Conservation (phyloP, 306 rosid species). For the Corylus americana region DNA sequence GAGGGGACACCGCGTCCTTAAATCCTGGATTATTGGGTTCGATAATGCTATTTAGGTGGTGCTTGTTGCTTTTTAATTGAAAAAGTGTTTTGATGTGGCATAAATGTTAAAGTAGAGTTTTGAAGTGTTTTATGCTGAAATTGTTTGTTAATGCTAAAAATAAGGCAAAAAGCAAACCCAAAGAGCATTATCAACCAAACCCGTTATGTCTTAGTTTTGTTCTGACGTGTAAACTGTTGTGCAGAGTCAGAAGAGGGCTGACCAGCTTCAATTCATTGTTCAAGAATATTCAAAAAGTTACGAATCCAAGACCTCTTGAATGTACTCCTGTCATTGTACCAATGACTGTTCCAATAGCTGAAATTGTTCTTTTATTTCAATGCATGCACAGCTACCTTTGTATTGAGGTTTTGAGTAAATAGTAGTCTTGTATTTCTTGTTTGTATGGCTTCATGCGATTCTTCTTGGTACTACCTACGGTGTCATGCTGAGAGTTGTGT, state of each 20-base stretch:
- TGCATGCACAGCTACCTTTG: not conserved
- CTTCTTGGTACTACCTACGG: not conserved
- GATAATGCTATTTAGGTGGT: no score
- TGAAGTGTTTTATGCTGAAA: no score
- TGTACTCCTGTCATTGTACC: not conserved
- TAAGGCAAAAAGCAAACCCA: no score
- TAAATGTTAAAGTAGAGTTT: no score
- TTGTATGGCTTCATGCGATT: not conserved
- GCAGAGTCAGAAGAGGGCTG: conserved; percentile 74
- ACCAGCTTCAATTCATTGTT: conserved; percentile 19
- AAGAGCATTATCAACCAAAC: no score
- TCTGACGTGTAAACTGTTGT: conserved; percentile 25
- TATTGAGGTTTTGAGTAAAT: not conserved
- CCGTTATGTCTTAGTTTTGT: not conserved
- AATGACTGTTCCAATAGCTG: not conserved
- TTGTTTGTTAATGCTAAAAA: no score
- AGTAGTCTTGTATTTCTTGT: not conserved
- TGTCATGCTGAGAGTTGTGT: no score
- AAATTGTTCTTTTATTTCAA: not conserved
- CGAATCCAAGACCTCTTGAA: not conserved
- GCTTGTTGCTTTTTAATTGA: no score
- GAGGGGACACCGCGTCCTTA: not conserved
- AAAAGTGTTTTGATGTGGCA: no score
- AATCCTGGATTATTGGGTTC: not conserved
- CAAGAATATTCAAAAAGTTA: conserved; percentile 6